Base-by-base conservation (phyloP, 805 yeast genomes). In the Pichia membranifaciens region DNA sequence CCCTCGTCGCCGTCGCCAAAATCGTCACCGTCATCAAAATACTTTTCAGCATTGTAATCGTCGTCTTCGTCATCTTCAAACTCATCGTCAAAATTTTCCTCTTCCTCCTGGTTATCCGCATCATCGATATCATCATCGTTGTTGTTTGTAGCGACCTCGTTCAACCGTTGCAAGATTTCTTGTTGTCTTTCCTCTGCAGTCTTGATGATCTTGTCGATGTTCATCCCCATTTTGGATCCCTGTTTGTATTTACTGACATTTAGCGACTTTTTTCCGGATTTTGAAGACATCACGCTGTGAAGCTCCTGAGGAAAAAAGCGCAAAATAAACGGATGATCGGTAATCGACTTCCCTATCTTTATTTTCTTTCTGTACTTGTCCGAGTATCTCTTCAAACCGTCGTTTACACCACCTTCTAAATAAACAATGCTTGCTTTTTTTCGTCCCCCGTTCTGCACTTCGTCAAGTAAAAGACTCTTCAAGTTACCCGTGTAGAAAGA, bases 281-380 rank as follows among this genome's bases (percentile, higher is more conserved):
- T 76, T 16, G 49, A 50, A n/a, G 45, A 35, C 81, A 87, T 82
- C 7, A 82, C 85, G 17, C 73, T 66, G 54, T 83, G 81, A 47
- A 90, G 68, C 61, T 90, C 97, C 16, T 71, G 74, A 1, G 97
- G 96, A 59, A 88, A 84, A 53, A 86, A 73, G 46, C 77, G 79
- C 8, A 79, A 58, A 47, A 76, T 75, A 61, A 82, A 87, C 2
- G 95, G 95, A 66, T 85, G 89, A 45, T 84, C 89, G 51, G 81
- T 84, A 8, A 84, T 76, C 2, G 90, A 81, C 44, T 82, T 74
- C 1, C 88, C 87, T 15, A 82, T 75, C 57, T 76, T 79, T 47
- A 86, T 75, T 56, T 79, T 80, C 61, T 83, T 83, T 53, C 82
- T 70, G 65, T 86, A 90, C 61, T 73, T 74, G 64, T 90, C 97